Evolutionary conservation across 805 yeast species (phyloP).

Genomic region (Komagataella populi): DNA sequence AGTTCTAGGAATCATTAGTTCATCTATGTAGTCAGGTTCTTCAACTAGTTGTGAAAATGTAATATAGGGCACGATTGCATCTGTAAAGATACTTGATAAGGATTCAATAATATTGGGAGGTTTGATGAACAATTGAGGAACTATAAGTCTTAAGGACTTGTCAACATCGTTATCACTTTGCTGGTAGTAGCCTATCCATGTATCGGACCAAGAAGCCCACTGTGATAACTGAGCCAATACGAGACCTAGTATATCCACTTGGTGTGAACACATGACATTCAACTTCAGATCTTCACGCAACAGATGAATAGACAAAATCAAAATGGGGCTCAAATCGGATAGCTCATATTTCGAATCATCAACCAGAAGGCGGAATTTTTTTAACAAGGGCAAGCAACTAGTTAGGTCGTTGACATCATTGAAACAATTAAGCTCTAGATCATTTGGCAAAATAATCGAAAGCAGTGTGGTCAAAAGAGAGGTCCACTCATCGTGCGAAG

Average conservation of each 20-base stretch:
- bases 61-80: conserved; percentile 38
- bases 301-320: conserved; percentile 58
- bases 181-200: conserved; percentile 49
- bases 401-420: conserved; percentile 2
- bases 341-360: conserved; percentile 22
- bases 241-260: conserved; percentile 28
- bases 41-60: conserved; percentile 58
- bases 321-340: conserved; percentile 44
- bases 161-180: conserved; percentile 21
- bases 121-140: conserved; percentile 28
- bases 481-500: conserved; percentile 40
- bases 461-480: conserved; percentile 39
- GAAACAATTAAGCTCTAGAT: conserved; percentile 10
- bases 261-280: conserved; percentile 27
- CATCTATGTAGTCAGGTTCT: conserved; percentile 46
- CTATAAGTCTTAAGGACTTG: conserved; percentile 22
- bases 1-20: conserved; percentile 52
- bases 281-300: conserved; percentile 64
- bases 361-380: conserved; percentile 4
- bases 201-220: conserved; percentile 65
- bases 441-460: conserved; percentile 34
- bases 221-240: conserved; percentile 47
- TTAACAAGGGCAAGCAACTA: conserved; percentile 1
- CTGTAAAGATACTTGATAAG: conserved; percentile 33
- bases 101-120: conserved; percentile 54